Percentiles rank a stretch among this genome's conserved stretches.
These are phyloP conservation scores for Bipolaris oryzae DNA, from an alignment of 2,329 filamentous ascomycete species.

Conservation along the genomic window DNA sequence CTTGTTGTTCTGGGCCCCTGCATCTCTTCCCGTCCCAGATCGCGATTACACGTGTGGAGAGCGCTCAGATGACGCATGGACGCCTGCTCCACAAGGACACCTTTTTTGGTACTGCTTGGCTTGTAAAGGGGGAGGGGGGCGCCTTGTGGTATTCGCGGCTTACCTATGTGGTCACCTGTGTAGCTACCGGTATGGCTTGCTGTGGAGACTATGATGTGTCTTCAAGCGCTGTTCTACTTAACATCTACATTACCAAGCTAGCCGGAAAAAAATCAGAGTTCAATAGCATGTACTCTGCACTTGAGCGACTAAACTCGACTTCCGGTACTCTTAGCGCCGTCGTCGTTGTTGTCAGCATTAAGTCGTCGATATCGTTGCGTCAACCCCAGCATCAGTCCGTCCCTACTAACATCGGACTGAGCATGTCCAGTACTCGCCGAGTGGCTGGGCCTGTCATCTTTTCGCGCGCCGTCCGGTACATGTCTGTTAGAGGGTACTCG, in stretches of 20 bases:
- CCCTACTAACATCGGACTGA: neutral
- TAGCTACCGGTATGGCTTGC: too few species aligned
- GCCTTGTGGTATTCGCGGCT: neutral
- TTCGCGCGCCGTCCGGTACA: neutral
- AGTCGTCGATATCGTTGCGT: neutral
- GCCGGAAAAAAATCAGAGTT: neutral
- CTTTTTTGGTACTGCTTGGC: neutral
- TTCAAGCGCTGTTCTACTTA: neutral
- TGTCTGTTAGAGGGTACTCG: neutral
- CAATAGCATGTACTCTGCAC: too few species aligned
- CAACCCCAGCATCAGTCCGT: neutral
- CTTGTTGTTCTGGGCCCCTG: neutral
- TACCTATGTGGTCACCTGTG: neutral
- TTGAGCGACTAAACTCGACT: neutral
- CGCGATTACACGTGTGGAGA: neutral
- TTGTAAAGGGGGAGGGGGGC: neutral
- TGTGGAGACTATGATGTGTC: neutral
- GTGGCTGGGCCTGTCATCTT: neutral
- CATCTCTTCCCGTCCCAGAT: neutral
- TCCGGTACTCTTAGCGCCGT: neutral
- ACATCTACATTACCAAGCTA: neutral
- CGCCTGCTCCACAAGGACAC: neutral
- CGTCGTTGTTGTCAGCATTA: neutral
- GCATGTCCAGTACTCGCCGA: neutral
- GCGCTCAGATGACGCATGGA: neutral